phyloP scores from a whole-genome alignment of 495 filamentous ascomycete species.

The Cercophora scortea region DNA sequence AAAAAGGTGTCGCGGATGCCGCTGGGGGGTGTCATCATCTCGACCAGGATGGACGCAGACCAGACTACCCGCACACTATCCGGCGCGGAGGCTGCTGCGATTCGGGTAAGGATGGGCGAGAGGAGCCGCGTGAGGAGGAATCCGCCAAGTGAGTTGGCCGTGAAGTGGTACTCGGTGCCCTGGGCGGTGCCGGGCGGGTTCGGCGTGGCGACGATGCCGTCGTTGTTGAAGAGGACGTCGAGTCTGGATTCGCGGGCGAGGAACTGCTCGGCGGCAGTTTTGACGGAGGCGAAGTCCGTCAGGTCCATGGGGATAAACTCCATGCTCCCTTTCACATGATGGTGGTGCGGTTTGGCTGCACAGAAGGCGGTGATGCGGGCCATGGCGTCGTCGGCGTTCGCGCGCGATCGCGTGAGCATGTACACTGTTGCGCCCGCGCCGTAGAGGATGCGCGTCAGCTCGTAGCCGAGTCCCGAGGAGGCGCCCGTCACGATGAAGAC shows the following conservation, averaged over 20 bases:
- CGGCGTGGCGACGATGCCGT: conserved; percentile 26
- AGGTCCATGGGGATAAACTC: conserved; percentile 18
- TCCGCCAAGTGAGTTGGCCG: background rate
- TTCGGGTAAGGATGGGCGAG: background rate
- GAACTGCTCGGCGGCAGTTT: conserved; percentile 10
- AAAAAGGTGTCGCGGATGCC: conserved; percentile 16
- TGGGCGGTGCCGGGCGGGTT: conserved; percentile 17
- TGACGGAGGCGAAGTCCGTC: conserved; percentile 15
- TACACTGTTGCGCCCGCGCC: conserved; percentile 41
- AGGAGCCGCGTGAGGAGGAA: background rate
- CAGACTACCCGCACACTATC: background rate
- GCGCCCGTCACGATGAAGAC: conserved; percentile 43
- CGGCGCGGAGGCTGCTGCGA: background rate
- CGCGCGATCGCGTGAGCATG: conserved; percentile 35
- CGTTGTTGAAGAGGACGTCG: conserved; percentile 22
- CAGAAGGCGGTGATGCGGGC: conserved; percentile 3
- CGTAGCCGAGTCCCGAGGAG: conserved; percentile 37
- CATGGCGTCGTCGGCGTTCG: conserved; percentile 13
- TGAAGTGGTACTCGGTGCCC: conserved; percentile 17
- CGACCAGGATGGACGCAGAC: background rate
- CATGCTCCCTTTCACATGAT: conserved; percentile 9
- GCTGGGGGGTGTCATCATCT: conserved; percentile 10
- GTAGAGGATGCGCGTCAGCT: conserved; percentile 37
- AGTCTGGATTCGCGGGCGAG: conserved; percentile 9
- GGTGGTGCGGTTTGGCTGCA: background rate